Evolutionary conservation across 805 yeast species (phyloP), one percentile per base, ranked within the genome.

Genomic region (Zygosaccharomyces siamensis): DNA sequence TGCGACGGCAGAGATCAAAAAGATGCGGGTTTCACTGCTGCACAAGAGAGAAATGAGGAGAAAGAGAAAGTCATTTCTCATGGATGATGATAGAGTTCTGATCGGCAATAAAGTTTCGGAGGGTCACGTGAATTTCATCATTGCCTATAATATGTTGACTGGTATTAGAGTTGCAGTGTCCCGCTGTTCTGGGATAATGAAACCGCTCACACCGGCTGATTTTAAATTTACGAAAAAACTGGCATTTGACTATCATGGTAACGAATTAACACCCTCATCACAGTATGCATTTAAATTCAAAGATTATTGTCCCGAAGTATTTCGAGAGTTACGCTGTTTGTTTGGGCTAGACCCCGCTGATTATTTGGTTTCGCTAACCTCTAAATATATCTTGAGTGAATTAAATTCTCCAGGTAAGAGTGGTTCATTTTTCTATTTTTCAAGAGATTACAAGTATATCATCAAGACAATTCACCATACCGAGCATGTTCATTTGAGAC

Each of bases 291-390:
- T 93, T 74, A 92, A 92, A 67, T 93, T 93, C 68, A 93, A 93
- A 70, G 99, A 93, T 66, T 93, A 93, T 69, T 78, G 89, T 18
- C 99, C 99, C 0, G 88, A 84, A 66, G 97, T 93, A 3, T 93
- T 93, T 66, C 73, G 98, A 38, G 95, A 88, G 56, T 70, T 93
- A 47, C 73, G 99, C 46, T 72, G 79, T 5, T 62, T 80, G 37
- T 93, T 95, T 71, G 89, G 90, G 11, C 75, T 93, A 26, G 98
- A 93, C 61, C 96, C 96, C 2, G 98, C 97, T 0, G 99, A 95
- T 66, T 93, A 95, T 66, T 74, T 93, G 47, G 83, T 92, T 58
- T 88, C 97, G 0, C 75, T 93, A 56, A 92, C 98, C 0, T 92
- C 97, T 18, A 89, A 89, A 66, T 92, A 92, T 62, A 86, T 93